Base-by-base conservation (phyloP, 2,329 filamentous ascomycete species). In the Alternaria hordeiaustralica region DNA sequence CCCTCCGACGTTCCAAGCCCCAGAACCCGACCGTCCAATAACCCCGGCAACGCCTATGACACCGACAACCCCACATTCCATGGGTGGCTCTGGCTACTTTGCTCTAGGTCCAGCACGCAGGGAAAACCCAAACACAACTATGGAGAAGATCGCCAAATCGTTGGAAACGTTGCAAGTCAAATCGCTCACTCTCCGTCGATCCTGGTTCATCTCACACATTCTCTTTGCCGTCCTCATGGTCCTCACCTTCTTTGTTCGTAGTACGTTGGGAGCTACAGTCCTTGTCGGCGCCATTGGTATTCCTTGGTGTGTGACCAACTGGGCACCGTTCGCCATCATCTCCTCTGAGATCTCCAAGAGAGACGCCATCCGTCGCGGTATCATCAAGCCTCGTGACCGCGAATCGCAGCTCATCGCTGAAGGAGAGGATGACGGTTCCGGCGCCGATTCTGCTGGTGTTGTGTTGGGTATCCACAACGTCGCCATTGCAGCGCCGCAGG, bases 401-500 rank as follows among this genome's bases (percentile, higher is more conserved):
- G 80, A 82, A 26, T 79, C 77, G 9, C 75, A 79, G 46, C 67
- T 81, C 28, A 72, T 84, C 13, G 80, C 81, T 5, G 62, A 77
- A 11, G 81, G 80, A 15, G 82, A 87, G 50, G 85, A 86, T n/a
- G 85, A 86, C 3, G 85, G 88, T 43, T 82, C 85, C 28, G 85
- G 88, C 46, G 84, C 88, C 3, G 92, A 94, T 73, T 91, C 96
- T 76, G 93, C 94, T 5, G 94, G 95, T 45, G 92, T 97, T 44
- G 93, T 98, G 47, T 86, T 98, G 3, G 95, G 95, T 9, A 94
- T 98, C 58, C 95, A 98, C 84, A 98, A 98, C 79, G 95, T 98
- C 82, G 91, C 94, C 15, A 92, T 98, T 70, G 93, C 94, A 1
- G 90, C 93, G 6, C 95, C 95, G 2, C 95, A 98, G 78, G 94